Evolutionary conservation across 345 rosid genomes (phyloP).

Genomic region (Populus euphratica): DNA sequence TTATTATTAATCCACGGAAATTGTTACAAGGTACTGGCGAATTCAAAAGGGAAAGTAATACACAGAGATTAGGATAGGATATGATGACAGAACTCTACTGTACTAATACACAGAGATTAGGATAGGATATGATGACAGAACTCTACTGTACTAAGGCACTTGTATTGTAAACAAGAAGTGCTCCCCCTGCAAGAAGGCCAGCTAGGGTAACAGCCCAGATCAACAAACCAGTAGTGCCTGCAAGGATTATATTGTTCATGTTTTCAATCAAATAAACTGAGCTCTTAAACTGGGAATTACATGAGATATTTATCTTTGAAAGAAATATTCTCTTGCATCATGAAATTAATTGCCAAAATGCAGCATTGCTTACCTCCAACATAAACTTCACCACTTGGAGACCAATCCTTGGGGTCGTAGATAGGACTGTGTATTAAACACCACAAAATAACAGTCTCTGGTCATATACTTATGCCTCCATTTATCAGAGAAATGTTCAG

Average conservation of each 20-base stretch:
- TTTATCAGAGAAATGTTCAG: not conserved
- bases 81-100: constrained; percentile 40
- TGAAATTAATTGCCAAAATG: not conserved
- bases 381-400: constrained; percentile 75
- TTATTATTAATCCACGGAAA: not conserved
- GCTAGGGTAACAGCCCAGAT: constrained; percentile 89
- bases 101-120: constrained; percentile 27
- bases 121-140: not conserved
- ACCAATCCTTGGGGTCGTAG: constrained; percentile 60
- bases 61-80: not conserved
- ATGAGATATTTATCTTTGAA: not conserved
- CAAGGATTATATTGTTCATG: not conserved
- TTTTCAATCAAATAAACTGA: not conserved
- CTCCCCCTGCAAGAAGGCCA: constrained; percentile 84
- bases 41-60: not conserved
- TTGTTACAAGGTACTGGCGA: not conserved
- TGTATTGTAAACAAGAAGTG: constrained; percentile 90
- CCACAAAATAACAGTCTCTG: not conserved
- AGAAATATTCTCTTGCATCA: not conserved
- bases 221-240: constrained; percentile 72
- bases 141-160: constrained; percentile 80
- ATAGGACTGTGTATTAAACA: constrained; percentile 59
- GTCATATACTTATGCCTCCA: not conserved
- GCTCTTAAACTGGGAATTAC: not conserved
- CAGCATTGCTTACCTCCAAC: constrained; percentile 55